Evolutionary conservation across 768 basidiomycete genomes (phyloP).

Genomic region (Mycena vitilis): DNA sequence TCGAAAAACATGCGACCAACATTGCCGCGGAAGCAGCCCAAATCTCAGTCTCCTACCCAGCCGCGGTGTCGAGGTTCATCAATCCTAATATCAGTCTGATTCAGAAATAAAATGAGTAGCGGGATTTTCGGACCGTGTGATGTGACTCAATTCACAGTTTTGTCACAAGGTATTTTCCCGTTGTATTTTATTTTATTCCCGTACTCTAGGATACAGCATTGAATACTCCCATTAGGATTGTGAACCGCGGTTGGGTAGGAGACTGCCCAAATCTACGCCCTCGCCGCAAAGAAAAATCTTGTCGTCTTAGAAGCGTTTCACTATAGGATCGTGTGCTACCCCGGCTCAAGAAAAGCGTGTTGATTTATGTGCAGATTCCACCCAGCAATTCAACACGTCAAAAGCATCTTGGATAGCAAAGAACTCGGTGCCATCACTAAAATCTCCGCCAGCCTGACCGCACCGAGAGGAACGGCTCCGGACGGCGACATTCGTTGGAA

Average conservation of each 20-base stretch:
- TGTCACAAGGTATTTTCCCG: no score
- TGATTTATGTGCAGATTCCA: constrained; percentile 60
- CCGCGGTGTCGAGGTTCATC: no score
- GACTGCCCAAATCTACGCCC: constrained; percentile 54
- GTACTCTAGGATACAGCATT: no score
- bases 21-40: constrained; percentile 62
- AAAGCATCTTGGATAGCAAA: constrained; percentile 62
- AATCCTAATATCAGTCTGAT: no score
- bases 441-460: constrained; percentile 49
- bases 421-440: constrained; percentile 63
- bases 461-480: constrained; percentile 48
- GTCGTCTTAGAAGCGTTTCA: constrained; percentile 73
- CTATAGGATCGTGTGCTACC: constrained; percentile 53
- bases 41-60: no score
- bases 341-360: background rate
- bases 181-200: no score
- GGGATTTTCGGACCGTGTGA: no score
- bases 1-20: constrained; percentile 69
- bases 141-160: no score
- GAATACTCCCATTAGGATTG: no score
- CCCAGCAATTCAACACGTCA: constrained; percentile 65
- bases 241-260: no score
- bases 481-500: constrained; percentile 61
- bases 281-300: constrained; percentile 59
- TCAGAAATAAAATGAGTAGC: no score